Evolutionary conservation across 2,329 filamentous ascomycete genomes (phyloP).

Genomic region (Verticillium dahliae): DNA sequence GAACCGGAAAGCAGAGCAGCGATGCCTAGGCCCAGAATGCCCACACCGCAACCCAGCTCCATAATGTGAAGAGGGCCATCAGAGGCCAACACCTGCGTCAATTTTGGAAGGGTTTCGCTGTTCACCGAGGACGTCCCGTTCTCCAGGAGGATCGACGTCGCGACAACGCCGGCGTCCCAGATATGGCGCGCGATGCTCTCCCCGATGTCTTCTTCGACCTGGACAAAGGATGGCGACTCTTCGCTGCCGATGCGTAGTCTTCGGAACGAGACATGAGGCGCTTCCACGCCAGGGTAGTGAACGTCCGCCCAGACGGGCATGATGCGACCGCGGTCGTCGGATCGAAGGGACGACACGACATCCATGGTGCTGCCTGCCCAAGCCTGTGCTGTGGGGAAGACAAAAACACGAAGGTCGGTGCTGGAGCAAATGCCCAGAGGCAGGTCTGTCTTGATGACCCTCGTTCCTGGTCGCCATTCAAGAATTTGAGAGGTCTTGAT

Average conservation of each 20-base stretch:
- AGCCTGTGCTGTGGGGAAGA: neutral
- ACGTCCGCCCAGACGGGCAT: slow-evolving; percentile 35
- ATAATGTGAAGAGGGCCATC: slow-evolving; percentile 32
- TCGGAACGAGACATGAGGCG: slow-evolving; percentile 21
- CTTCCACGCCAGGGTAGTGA: slow-evolving; percentile 4
- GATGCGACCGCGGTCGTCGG: slow-evolving; percentile 26
- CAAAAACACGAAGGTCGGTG: neutral
- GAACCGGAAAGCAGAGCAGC: slow-evolving; percentile 17
- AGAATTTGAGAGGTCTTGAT: slow-evolving; percentile 20
- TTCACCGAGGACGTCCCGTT: neutral
- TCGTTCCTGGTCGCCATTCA: slow-evolving; percentile 23
- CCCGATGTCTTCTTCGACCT: slow-evolving; percentile 49
- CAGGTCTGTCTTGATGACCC: slow-evolving; percentile 28
- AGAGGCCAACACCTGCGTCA: slow-evolving; percentile 22
- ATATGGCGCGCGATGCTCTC: slow-evolving; percentile 55
- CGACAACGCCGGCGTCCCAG: slow-evolving; percentile 50
- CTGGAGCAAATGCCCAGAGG: slow-evolving; percentile 7
- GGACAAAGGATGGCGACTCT: slow-evolving; percentile 20
- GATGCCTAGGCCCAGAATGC: slow-evolving; percentile 46
- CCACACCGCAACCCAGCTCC: slow-evolving; percentile 52
- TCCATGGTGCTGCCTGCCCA: slow-evolving; percentile 2
- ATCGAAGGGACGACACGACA: neutral
- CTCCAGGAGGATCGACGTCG: slow-evolving; percentile 28
- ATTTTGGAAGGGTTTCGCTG: neutral
- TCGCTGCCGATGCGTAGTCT: slow-evolving; percentile 19